These are phyloP conservation scores for Aspergillus flavus DNA, from an alignment of 2,329 filamentous ascomycete genomes.

Conservation along the genomic window DNA sequence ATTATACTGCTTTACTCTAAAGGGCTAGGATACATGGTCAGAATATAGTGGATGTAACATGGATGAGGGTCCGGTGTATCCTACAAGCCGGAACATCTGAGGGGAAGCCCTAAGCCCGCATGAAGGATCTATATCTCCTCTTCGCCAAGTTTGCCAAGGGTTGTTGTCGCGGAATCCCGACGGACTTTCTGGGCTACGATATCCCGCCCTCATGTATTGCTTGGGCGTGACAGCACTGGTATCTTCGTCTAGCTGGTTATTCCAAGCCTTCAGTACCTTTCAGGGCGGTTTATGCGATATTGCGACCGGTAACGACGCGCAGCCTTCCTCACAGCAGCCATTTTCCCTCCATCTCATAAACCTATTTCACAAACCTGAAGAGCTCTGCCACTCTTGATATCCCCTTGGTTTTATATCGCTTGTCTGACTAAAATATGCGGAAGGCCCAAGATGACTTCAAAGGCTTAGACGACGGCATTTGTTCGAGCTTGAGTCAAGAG, in stretches of 20 bases:
- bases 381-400: neutral
- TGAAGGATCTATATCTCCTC: neutral
- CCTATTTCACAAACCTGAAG: neutral
- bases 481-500: neutral
- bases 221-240: neutral
- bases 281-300: neutral
- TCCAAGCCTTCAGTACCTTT: neutral
- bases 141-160: neutral
- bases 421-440: neutral
- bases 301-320: neutral
- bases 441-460: neutral
- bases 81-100: neutral
- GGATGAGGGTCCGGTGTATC: neutral
- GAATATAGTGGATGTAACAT: neutral
- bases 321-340: neutral
- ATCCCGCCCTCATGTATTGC: neutral
- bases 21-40: neutral
- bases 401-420: neutral
- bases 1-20: neutral
- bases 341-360: too few relatives aligned
- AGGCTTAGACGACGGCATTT: neutral
- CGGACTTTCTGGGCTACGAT: neutral
- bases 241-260: neutral
- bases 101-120: neutral
- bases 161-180: neutral